Evolutionary conservation across 176 grass and related monocot species (phyloP), one percentile per base, ranked within the genome.

Genomic region (Aegilops tauschii): DNA sequence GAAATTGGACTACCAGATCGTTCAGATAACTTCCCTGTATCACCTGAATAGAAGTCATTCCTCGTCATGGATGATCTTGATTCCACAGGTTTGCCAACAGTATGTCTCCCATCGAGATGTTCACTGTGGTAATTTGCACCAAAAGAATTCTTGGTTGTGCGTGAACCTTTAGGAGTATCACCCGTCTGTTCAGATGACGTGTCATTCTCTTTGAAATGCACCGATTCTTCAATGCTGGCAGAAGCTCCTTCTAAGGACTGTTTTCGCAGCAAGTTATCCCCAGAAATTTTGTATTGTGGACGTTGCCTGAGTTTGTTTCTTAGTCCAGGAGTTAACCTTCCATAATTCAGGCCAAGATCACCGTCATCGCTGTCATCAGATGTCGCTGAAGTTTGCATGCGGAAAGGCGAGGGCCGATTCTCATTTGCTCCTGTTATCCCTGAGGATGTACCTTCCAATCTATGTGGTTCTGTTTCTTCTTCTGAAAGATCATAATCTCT

Each of bases 281-380:
- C 64, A 11, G 82, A 80, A 76, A 77, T 82, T 75, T 81, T 91
- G 79, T 91, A 93, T 28, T 87, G 84, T 65, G 88, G 73, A 87
- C 13, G 86, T 61, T 61, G 80, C 76, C 79, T 82, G 80, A 63
- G 79, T 90, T 79, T 96, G 52, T 94, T 96, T 90, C 89, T 93
- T 16, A 96, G 61, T 73, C 97, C 97, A 91, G 90, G 90, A 35
- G 83, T 96, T 90, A 99, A 85, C 58, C 71, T 96, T 90, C 82
- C 87, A 59, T 94, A 85, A n/a, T 91, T 91, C 58, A 99, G 80
- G 47, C 83, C 73, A 27, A 45, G n/a, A 45, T 73, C 83, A 91
- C 63, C 79, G 76, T 83, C 84, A 58, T 88, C 69, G 8, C 68
- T 66, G 80, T 87, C 83, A 76, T 91, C 78, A 84, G 80, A 92